phyloP scores from a whole-genome alignment of 345 rosid genomes.

The Pistacia vera region DNA sequence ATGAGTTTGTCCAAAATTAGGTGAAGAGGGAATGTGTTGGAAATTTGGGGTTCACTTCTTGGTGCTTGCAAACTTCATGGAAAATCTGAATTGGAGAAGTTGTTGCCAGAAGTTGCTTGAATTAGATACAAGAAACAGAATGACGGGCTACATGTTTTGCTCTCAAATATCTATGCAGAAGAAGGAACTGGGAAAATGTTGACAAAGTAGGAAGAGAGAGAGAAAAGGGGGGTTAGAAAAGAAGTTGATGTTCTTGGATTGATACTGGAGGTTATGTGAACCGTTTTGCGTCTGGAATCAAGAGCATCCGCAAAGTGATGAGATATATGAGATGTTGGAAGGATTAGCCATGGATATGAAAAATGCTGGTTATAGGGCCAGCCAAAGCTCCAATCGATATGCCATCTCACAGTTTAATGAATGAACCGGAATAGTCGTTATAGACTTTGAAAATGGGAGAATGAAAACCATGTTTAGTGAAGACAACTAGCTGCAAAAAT shows the following conservation, averaged over 20 bases:
- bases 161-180: slow-evolving; percentile 3
- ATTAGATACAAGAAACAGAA: slow-evolving; percentile 40
- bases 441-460: neutral
- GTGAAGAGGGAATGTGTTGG: slow-evolving; percentile 60
- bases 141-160: slow-evolving; percentile 69
- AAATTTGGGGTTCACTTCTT: slow-evolving; percentile 61
- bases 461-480: neutral
- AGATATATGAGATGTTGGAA: slow-evolving; percentile 57
- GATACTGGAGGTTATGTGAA: too few species aligned
- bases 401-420: slow-evolving; percentile 6
- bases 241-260: slow-evolving; percentile 78
- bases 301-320: slow-evolving; percentile 51
- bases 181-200: slow-evolving; percentile 54
- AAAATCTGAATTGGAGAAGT: too few species aligned
- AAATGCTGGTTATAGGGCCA: slow-evolving; percentile 28
- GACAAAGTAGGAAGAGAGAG: slow-evolving; percentile 72
- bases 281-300: slow-evolving; percentile 25
- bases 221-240: slow-evolving; percentile 72
- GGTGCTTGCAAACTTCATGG: too few species aligned
- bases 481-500: slow-evolving; percentile 8
- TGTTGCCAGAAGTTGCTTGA: neutral
- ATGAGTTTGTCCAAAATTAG: slow-evolving; percentile 65
- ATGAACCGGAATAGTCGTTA: slow-evolving; percentile 1
- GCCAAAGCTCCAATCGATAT: neutral
- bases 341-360: slow-evolving; percentile 57